Evolutionary conservation across 73 alveolate genomes (phyloP), one percentile per base, ranked within the genome.

Genomic region (Paramecium caudatum): DNA sequence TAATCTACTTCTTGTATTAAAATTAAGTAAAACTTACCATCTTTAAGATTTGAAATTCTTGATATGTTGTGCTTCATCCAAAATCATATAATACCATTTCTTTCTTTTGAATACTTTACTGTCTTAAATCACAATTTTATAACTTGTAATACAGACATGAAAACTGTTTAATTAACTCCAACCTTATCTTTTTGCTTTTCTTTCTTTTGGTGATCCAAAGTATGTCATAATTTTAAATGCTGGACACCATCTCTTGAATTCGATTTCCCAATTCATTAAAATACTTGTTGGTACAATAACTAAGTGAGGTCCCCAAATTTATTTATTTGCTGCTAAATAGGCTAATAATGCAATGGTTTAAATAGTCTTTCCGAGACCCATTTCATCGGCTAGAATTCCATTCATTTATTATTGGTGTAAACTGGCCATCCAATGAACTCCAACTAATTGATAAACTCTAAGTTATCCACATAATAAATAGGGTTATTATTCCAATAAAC

Each of bases 321-420:
- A 47, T 91, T 94, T 95, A 92, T 94, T 96, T 62, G 98, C 94
- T 4, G 99, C 99, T 30, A 96, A 90, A 86, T 95, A 95, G 0
- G 99, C 99, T 17, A 97, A 68, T 41, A 97, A 93, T 0, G 99
- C 95, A 19, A 96, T 97, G 4, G 99, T 97, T 91, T 97, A 96
- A 17, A 96, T 97, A 6, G 99, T 96, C 68, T 96, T 97, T 23
- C 99, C 99, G 47, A 96, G 92, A 62, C 99, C 99, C 99, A 94
- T 95, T 92, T 98, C 99, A 94, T 98, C 99, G 12, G 99, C 99
- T 61, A 98, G 92, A 43, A 98, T 98, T 34, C 99, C 99, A 93
- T 98, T 98, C 88, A 98, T 93, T 25, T 97, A 92, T 93, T 98
- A 98, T 78, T 98, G 97, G 90, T 98, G 99, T 55, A 98, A 93